Conservation (phyloP, 1,139 yeast species). For the Saccharomyces pastorianus region DNA sequence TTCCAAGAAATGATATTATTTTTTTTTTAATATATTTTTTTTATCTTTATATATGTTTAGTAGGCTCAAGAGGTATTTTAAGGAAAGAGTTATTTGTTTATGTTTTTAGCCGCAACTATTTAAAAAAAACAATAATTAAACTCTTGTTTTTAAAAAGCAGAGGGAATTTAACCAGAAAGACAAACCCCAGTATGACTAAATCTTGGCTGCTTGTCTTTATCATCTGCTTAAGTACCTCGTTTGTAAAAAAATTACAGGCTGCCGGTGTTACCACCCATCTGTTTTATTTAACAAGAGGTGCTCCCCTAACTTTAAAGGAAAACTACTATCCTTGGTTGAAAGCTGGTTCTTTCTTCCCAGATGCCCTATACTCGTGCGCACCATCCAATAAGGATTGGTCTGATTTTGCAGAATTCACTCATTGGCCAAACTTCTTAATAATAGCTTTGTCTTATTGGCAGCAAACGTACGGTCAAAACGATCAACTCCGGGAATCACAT, state of each 20-base stretch:
- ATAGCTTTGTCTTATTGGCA: conserved; percentile 38
- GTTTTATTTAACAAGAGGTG: conserved; percentile 35
- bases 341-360: conserved; percentile 58
- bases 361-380: conserved; percentile 49
- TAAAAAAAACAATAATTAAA: neutral
- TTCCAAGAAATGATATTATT: neutral
- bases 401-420: conserved; percentile 49
- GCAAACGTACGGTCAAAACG: conserved; percentile 24
- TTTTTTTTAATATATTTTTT: neutral
- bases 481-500: conserved; percentile 16
- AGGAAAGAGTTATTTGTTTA: neutral
- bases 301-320: conserved; percentile 11
- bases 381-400: conserved; percentile 28
- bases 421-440: conserved; percentile 55
- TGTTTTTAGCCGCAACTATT: neutral
- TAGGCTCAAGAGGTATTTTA: neutral
- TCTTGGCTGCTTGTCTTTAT: neutral
- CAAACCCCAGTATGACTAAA: neutral
- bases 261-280: conserved; percentile 35
- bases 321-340: conserved; percentile 24
- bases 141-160: neutral
- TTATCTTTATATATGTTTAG: neutral
- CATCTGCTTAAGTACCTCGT: neutral
- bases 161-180: neutral
- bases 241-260: conserved; percentile 2